These are phyloP conservation scores for Amanita polypyramis DNA, from an alignment of 768 basidiomycete genomes.

Conservation along the genomic window DNA sequence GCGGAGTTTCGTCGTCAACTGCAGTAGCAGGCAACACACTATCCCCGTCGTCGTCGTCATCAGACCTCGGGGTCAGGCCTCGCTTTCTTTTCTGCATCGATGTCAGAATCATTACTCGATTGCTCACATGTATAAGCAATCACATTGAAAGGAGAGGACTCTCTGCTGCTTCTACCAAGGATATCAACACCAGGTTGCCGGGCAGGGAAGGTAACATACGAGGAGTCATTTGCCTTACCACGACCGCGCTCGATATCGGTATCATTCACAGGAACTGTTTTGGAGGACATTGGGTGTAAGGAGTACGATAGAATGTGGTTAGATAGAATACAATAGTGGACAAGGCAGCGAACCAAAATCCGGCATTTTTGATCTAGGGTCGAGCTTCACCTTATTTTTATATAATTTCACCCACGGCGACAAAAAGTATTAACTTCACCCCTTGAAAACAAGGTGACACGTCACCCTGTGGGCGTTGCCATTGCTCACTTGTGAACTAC, in stretches of 20 bases:
- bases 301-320: background rate
- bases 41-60: slow-evolving; percentile 36
- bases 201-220: slow-evolving; percentile 17
- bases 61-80: slow-evolving; percentile 41
- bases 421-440: too few species aligned
- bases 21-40: slow-evolving; percentile 21
- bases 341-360: too few species aligned
- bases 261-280: slow-evolving; percentile 1
- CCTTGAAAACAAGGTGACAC: too few species aligned
- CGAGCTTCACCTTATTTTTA: too few species aligned
- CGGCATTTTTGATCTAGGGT: too few species aligned
- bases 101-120: background rate
- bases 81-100: slow-evolving; percentile 34
- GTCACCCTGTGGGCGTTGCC: too few species aligned
- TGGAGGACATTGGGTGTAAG: slow-evolving; percentile 1
- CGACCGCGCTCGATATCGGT: slow-evolving; percentile 25
- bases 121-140: background rate
- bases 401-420: background rate
- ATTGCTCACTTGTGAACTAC: background rate
- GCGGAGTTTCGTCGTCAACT: slow-evolving; percentile 39
- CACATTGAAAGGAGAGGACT: slow-evolving; percentile 7
- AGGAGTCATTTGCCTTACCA: slow-evolving; percentile 28
- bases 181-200: background rate
- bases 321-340: too few species aligned
- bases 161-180: slow-evolving; percentile 5